Conservation (phyloP, 176 grass and related monocot genomes). For the Alloteropsis semialata region DNA sequence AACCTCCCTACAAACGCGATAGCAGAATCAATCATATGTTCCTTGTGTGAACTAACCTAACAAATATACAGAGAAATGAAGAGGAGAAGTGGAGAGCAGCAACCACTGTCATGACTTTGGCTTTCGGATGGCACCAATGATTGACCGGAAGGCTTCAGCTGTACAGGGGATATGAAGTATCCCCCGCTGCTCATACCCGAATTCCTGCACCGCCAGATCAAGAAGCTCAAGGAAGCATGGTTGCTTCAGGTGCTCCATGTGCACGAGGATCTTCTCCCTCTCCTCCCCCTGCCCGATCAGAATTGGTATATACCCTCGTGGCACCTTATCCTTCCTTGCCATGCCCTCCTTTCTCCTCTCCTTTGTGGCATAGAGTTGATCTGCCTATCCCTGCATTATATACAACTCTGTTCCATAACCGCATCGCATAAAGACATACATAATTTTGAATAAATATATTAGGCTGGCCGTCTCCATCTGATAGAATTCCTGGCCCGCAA, state of each 20-base stretch:
- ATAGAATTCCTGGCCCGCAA: not conserved
- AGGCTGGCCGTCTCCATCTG: not conserved
- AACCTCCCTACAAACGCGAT: not conserved
- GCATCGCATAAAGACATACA: constrained; percentile 17
- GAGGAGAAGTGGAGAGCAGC: not conserved
- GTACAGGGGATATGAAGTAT: constrained; percentile 66
- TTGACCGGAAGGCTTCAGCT: constrained; percentile 42
- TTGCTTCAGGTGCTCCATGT: constrained; percentile 48
- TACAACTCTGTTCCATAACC: not conserved
- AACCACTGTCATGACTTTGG: constrained; percentile 43
- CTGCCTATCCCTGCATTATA: constrained; percentile 27
- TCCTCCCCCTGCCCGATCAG: constrained; percentile 49
- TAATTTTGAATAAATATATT: constrained; percentile 24
- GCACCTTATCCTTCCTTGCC: constrained; percentile 42
- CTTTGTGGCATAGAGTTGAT: not conserved
- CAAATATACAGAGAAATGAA: not conserved
- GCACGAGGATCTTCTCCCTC: constrained; percentile 64
- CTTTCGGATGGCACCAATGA: constrained; percentile 3
- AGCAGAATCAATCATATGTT: not conserved
- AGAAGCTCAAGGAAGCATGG: constrained; percentile 44
- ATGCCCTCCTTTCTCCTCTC: constrained; percentile 8
- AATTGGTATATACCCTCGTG: constrained; percentile 60
- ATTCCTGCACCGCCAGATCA: constrained; percentile 59
- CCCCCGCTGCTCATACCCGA: constrained; percentile 57
- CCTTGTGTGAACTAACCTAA: not conserved